phyloP scores from a whole-genome alignment of 2,329 filamentous ascomycete genomes.

The Nakataea oryzae region DNA sequence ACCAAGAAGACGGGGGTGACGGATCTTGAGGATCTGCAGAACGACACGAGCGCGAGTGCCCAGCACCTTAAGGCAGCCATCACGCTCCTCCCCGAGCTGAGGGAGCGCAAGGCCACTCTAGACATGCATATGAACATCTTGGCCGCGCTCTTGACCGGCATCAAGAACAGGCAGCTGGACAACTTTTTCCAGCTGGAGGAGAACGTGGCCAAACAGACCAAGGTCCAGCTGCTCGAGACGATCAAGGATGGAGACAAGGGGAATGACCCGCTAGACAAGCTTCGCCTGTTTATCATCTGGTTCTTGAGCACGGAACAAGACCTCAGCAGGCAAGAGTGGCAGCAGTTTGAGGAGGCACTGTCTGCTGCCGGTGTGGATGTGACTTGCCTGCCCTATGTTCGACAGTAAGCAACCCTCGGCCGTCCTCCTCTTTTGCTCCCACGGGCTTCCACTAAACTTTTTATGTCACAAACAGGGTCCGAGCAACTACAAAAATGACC shows the following conservation, averaged over 20 bases:
- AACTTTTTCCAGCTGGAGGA: constrained; percentile 96
- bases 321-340: constrained; percentile 70
- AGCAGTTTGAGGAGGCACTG: constrained; percentile 76
- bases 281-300: constrained; percentile 95
- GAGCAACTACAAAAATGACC: constrained; percentile 85
- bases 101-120: constrained; percentile 82
- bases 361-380: constrained; percentile 65
- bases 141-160: constrained; percentile 63
- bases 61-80: constrained; percentile 95
- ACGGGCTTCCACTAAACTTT: neutral
- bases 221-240: constrained; percentile 77
- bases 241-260: constrained; percentile 77
- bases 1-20: constrained; percentile 92
- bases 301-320: constrained; percentile 90
- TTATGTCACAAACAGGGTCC: constrained; percentile 8
- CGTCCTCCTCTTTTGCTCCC: neutral
- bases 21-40: constrained; percentile 84
- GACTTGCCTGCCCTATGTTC: constrained; percentile 72
- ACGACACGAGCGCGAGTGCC: constrained; percentile 78
- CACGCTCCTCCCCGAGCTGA: constrained; percentile 79
- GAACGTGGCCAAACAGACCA: constrained; percentile 82
- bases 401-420: constrained; percentile 48
- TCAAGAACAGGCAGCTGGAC: constrained; percentile 90
- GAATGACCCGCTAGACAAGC: constrained; percentile 75
- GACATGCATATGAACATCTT: constrained; percentile 99